Evolutionary conservation across 2,329 filamentous ascomycete genomes (phyloP).

Genomic region (Hypoxylon sp.): DNA sequence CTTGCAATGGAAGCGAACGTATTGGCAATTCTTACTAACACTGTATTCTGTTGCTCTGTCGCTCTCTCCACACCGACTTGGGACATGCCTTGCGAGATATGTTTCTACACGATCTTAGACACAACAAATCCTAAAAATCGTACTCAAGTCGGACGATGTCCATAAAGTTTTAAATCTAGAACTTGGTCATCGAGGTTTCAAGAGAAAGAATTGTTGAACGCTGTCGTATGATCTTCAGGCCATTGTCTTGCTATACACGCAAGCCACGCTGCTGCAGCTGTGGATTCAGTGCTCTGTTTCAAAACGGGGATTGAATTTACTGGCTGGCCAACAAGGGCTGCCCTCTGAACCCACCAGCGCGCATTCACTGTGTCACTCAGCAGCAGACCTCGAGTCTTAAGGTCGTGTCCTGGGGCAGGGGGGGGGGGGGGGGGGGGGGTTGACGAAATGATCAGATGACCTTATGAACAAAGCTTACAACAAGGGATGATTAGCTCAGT

Average conservation of each 20-base stretch:
- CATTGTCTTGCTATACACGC: constrained; percentile 20
- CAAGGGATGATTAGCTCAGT: neutral
- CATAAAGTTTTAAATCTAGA: constrained; percentile 13
- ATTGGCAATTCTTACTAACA: constrained; percentile 3
- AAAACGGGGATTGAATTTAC: neutral
- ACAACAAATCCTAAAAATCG: constrained; percentile 10
- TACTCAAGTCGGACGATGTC: constrained; percentile 27
- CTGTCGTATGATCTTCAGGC: constrained; percentile 36
- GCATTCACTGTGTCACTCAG: constrained; percentile 2
- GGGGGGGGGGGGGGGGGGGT: neutral
- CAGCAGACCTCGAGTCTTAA: neutral
- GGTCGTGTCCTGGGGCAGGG: neutral
- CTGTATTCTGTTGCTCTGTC: constrained; percentile 14
- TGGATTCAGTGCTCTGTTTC: neutral
- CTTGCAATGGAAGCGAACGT: constrained; percentile 6
- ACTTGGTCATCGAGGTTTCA: constrained; percentile 1
- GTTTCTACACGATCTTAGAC: constrained; percentile 6
- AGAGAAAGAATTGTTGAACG: neutral
- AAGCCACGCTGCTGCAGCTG: too few species aligned
- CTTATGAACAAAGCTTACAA: neutral
- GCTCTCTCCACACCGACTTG: constrained; percentile 3
- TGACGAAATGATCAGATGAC: constrained; percentile 4
- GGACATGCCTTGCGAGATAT: neutral
- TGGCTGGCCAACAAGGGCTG: neutral
- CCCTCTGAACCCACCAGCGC: neutral